Conservation (phyloP, 495 filamentous ascomycete genomes). For the Cudoniella acicularis region DNA sequence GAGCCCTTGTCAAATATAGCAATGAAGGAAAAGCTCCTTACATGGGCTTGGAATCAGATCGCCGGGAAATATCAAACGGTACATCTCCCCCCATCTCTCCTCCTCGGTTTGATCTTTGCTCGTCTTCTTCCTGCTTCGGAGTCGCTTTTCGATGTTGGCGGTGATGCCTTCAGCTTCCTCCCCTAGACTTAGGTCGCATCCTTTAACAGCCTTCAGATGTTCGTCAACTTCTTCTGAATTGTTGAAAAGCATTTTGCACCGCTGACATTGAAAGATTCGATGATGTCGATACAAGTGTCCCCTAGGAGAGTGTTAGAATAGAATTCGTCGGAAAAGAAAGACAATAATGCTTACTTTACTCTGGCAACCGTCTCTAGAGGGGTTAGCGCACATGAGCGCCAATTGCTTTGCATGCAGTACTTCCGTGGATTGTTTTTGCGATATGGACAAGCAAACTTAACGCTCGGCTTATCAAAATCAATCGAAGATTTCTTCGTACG, state of each 20-base stretch:
- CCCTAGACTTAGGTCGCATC: constrained; percentile 9
- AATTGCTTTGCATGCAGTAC: not conserved
- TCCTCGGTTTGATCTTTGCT: constrained; percentile 15
- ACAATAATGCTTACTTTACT: constrained; percentile 12
- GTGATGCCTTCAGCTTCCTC: constrained; percentile 19
- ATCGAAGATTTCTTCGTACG: not conserved
- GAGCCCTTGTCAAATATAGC: not conserved
- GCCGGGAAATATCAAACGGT: constrained; percentile 17
- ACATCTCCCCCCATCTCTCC: constrained; percentile 22
- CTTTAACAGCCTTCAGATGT: constrained; percentile 9
- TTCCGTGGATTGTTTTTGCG: constrained; percentile 11
- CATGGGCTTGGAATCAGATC: constrained; percentile 14
- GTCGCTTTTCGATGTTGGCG: not conserved
- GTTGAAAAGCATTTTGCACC: constrained; percentile 15
- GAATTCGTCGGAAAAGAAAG: not conserved
- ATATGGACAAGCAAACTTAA: constrained; percentile 14
- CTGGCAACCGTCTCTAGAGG: constrained; percentile 12
- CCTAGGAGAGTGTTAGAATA: constrained; percentile 7
- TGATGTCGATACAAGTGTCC: constrained; percentile 18
- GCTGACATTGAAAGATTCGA: constrained; percentile 10
- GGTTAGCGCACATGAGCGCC: constrained; percentile 10
- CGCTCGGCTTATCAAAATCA: not conserved
- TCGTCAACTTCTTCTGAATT: constrained; percentile 6
- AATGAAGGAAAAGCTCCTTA: constrained; percentile 7
- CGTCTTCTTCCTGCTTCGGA: constrained; percentile 19